Percentiles rank a stretch among this genome's conserved stretches.
Conservation (phyloP, 2,329 filamentous ascomycete genomes). For the Dothideomycetes sp. region DNA sequence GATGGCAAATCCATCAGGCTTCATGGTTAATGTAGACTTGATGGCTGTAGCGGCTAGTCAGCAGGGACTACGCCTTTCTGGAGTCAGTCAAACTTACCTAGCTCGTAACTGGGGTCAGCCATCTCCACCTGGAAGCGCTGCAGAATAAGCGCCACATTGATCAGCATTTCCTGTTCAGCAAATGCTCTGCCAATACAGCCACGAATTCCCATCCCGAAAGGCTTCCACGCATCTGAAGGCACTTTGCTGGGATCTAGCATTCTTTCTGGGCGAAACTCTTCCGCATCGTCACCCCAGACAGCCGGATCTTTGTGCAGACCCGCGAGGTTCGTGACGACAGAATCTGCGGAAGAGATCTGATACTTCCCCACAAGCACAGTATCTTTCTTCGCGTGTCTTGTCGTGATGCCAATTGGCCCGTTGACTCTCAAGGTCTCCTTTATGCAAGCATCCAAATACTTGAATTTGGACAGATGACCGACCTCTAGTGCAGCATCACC, state of each 20-base stretch:
- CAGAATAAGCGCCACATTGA: conserved; percentile 32
- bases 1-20: conserved; percentile 31
- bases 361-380: conserved; percentile 25
- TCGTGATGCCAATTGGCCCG: conserved; percentile 43
- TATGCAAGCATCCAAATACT: conserved; percentile 44
- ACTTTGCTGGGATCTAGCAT: conserved; percentile 33
- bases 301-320: conserved; percentile 30
- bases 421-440: conserved; percentile 45
- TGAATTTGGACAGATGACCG: conserved; percentile 40
- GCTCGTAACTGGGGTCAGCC: conserved; percentile 32
- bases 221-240: conserved; percentile 36
- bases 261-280: conserved; percentile 35
- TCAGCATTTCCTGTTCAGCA: conserved; percentile 42
- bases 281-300: conserved; percentile 34
- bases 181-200: conserved; percentile 44
- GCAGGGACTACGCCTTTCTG: too few relatives aligned
- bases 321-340: conserved; percentile 20
- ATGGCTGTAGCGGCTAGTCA: too few relatives aligned
- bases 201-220: conserved; percentile 43
- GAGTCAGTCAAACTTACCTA: too few relatives aligned
- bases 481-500: conserved; percentile 33
- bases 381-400: conserved; percentile 21
- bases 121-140: conserved; percentile 34
- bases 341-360: conserved; percentile 21
- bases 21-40: conserved; percentile 35